Evolutionary conservation across 345 rosid genomes (phyloP).

Genomic region (Erodium maritimum): DNA sequence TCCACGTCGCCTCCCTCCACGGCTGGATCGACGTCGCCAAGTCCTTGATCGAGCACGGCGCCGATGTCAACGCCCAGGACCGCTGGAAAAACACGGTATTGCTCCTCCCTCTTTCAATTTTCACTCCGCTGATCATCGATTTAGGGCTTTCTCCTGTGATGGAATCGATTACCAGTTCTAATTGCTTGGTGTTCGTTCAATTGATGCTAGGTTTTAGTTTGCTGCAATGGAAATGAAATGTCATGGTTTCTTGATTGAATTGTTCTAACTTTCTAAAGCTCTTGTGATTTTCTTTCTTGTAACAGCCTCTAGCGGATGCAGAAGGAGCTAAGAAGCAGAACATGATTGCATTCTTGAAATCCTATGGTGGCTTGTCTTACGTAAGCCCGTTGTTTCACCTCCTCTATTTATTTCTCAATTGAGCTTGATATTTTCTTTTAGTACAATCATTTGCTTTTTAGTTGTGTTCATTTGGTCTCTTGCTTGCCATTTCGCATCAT

Average conservation of each 20-base stretch:
- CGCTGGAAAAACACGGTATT: constrained; percentile 96
- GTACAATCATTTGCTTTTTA: not conserved
- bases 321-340: constrained; percentile 80
- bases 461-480: not conserved
- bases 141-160: too few relatives aligned
- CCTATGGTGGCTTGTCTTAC: constrained; percentile 81
- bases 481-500: not conserved
- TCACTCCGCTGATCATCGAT: too few relatives aligned
- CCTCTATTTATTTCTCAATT: not conserved
- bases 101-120: not conserved
- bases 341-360: constrained; percentile 67
- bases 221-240: not conserved
- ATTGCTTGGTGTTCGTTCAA: not conserved
- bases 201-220: not conserved
- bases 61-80: constrained; percentile 98
- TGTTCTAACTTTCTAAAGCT: not conserved
- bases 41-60: constrained; percentile 76
- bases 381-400: constrained; percentile 36
- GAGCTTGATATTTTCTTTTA: not conserved
- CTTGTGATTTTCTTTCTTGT: constrained; percentile 4
- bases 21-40: constrained; percentile 89
- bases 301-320: constrained; percentile 95
- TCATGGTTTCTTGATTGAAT: not conserved
- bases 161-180: too few relatives aligned
- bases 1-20: constrained; percentile 91